Conservation (phyloP, 495 filamentous ascomycete species). For the Aspergillus taichungensis region DNA sequence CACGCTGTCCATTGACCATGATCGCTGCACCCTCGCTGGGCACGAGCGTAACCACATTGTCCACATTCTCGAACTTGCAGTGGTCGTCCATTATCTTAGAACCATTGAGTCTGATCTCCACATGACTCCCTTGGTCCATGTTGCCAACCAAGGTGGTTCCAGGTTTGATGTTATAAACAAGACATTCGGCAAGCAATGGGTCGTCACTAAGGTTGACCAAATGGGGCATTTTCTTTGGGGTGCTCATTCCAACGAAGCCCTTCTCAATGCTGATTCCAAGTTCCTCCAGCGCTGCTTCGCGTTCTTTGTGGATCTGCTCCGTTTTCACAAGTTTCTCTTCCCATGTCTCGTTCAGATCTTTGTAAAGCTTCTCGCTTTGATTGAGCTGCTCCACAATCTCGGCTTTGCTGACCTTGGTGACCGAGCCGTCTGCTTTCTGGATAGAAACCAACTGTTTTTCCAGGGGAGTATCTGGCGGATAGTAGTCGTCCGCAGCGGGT, state of each 20-base stretch:
- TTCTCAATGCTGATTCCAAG: constrained; percentile 98
- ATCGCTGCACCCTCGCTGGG: constrained; percentile 85
- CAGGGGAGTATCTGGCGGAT: constrained; percentile 82
- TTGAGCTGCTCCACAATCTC: constrained; percentile 95
- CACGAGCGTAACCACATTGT: constrained; percentile 82
- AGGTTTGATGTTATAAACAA: constrained; percentile 97
- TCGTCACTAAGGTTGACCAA: constrained; percentile 97
- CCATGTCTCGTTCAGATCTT: constrained; percentile 98
- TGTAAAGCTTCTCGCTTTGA: constrained; percentile 91
- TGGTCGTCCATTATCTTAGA: constrained; percentile 87
- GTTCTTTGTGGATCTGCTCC: constrained; percentile 94
- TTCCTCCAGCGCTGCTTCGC: constrained; percentile 90
- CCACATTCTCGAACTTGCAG: constrained; percentile 86
- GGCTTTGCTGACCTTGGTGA: constrained; percentile 96
- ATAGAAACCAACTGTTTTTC: constrained; percentile 97
- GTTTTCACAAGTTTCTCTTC: constrained; percentile 93
- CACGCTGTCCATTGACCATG: constrained; percentile 93
- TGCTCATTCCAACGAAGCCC: constrained; percentile 89
- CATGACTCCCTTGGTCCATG: constrained; percentile 65
- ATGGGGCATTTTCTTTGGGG: constrained; percentile 98
- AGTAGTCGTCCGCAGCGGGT: constrained; percentile 59
- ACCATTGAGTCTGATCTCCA: constrained; percentile 89
- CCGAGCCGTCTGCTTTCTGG: constrained; percentile 68
- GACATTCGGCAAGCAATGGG: constrained; percentile 87
- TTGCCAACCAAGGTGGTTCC: constrained; percentile 90